These are phyloP conservation scores for Sporisorium sorghi DNA, from an alignment of 1,284 basidiomycete genomes.

Conservation along the genomic window DNA sequence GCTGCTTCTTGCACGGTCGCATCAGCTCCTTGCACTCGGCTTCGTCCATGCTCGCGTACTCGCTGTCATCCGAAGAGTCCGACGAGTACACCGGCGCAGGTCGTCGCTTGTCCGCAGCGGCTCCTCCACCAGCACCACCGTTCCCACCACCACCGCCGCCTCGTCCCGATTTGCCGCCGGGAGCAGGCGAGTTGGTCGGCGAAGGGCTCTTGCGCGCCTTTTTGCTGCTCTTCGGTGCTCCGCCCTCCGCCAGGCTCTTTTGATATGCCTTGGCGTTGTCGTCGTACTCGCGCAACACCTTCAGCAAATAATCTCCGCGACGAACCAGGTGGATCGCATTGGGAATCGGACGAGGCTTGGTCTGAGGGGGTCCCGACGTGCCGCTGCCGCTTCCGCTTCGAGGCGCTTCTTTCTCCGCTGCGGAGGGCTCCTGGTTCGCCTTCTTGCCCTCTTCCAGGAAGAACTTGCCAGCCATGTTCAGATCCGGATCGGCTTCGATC, in stretches of 20 bases:
- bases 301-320: conserved; percentile 91
- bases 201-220: conserved; percentile 45
- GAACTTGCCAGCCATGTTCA: conserved; percentile 90
- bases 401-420: conserved; percentile 43
- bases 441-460: conserved; percentile 93
- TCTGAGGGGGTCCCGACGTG: conserved; percentile 47
- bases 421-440: conserved; percentile 45
- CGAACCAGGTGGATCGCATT: conserved; percentile 86
- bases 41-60: conserved; percentile 87
- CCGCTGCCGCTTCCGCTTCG: conserved; percentile 22
- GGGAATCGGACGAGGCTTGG: conserved; percentile 62
- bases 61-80: conserved; percentile 57
- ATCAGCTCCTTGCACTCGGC: conserved; percentile 91
- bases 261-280: conserved; percentile 53
- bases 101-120: conserved; percentile 45
- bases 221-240: conserved; percentile 32
- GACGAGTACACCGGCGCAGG: conserved; percentile 49
- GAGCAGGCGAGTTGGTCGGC: conserved; percentile 47
- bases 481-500: conserved; percentile 86
- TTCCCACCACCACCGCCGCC: conserved; percentile 6
- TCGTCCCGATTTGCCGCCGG: conserved; percentile 36
- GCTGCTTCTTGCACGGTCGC: conserved; percentile 94
- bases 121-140: conserved; percentile 2
- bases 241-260: conserved; percentile 39
- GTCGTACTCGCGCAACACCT: conserved; percentile 84